These are phyloP conservation scores for Agrocybe pediades DNA, from an alignment of 768 basidiomycete species.

Conservation along the genomic window DNA sequence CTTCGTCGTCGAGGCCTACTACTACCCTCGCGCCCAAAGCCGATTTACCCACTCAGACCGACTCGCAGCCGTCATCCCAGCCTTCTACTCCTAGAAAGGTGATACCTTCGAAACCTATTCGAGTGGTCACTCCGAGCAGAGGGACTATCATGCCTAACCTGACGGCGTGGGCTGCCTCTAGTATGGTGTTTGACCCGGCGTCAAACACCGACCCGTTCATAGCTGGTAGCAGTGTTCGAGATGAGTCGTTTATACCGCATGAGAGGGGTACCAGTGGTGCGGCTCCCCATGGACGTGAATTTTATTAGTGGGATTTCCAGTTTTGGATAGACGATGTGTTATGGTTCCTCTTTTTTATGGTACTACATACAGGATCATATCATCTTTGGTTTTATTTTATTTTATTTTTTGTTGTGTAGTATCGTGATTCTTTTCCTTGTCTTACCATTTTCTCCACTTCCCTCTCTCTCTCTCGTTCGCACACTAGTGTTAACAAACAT, in stretches of 20 bases:
- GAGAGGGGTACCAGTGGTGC: slow-evolving; percentile 12
- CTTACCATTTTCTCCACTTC: too few species aligned
- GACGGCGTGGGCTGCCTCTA: slow-evolving; percentile 30
- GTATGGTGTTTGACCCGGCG: slow-evolving; percentile 21
- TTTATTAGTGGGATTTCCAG: slow-evolving; percentile 23
- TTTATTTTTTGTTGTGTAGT: too few species aligned
- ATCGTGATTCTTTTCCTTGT: too few species aligned
- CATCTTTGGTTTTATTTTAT: too few species aligned
- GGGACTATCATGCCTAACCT: slow-evolving; percentile 21
- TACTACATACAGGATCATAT: too few species aligned
- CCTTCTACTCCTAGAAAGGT: slow-evolving; percentile 11
- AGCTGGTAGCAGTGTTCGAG: slow-evolving; percentile 35
- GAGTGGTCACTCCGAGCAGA: slow-evolving; percentile 11
- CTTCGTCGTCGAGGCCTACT: background rate
- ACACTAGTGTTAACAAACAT: too few species aligned
- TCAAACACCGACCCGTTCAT: slow-evolving; percentile 30
- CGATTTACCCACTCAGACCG: background rate
- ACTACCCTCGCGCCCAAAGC: background rate
- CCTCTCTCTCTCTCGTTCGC: too few species aligned
- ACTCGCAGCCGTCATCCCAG: background rate
- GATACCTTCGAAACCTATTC: background rate
- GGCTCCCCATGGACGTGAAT: slow-evolving; percentile 25
- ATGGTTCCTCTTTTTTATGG: background rate
- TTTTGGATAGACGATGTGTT: too few species aligned
- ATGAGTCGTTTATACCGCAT: slow-evolving; percentile 32